Evolutionary conservation across 495 filamentous ascomycete species (phyloP).

Genomic region (Lophium mytilinum): DNA sequence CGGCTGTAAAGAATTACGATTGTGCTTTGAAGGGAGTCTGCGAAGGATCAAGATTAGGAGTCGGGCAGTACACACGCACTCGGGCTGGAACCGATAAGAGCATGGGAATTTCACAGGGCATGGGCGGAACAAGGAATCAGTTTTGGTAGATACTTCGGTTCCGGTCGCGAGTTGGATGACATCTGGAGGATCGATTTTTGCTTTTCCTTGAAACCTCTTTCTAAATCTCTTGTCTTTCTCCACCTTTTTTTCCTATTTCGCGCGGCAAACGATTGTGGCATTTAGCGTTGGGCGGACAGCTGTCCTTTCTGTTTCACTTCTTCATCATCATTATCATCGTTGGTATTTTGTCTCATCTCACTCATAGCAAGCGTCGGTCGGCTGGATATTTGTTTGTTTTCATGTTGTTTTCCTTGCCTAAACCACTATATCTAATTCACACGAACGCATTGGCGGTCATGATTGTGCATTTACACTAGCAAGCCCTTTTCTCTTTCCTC

Average conservation of each 20-base stretch:
- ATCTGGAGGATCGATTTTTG: no score
- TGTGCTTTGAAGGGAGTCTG: background rate
- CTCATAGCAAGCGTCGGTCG: constrained; percentile 10
- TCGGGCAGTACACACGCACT: constrained; percentile 2
- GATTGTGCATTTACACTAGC: constrained; percentile 21
- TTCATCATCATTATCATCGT: background rate
- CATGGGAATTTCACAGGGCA: constrained; percentile 11
- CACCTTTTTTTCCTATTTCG: background rate
- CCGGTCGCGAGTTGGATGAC: no score
- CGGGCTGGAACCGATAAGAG: constrained; percentile 23
- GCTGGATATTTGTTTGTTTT: constrained; percentile 3
- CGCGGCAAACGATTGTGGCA: constrained; percentile 26
- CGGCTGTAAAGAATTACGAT: background rate
- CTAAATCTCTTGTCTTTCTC: background rate
- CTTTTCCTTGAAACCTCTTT: background rate
- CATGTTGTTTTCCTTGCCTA: constrained; percentile 8
- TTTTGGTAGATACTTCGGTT: background rate
- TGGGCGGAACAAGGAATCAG: background rate
- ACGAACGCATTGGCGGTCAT: constrained; percentile 16
- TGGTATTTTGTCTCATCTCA: background rate
- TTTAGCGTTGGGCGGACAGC: constrained; percentile 20
- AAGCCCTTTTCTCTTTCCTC: background rate
- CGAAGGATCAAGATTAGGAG: background rate
- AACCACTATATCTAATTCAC: constrained; percentile 2
- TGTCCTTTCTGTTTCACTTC: constrained; percentile 5